Evolutionary conservation across 2,329 filamentous ascomycete species (phyloP).

Genomic region (Colletotrichum chrysophilum): DNA sequence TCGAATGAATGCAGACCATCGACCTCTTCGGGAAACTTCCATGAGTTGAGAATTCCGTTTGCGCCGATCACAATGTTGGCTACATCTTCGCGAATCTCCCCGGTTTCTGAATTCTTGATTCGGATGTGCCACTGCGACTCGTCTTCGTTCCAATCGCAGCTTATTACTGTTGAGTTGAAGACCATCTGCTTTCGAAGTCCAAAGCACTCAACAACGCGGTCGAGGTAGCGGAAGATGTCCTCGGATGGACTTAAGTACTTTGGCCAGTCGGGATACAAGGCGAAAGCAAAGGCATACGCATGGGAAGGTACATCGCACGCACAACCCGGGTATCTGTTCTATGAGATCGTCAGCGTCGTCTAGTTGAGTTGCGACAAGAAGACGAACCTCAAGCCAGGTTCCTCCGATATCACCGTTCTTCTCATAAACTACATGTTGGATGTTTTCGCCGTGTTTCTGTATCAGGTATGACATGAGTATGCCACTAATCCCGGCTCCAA

Average conservation of each 20-base stretch:
- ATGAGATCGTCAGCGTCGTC: not conserved
- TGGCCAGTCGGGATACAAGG: not conserved
- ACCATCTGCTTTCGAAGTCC: not conserved
- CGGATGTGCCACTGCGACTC: not conserved
- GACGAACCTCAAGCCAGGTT: not conserved
- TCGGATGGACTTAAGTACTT: not conserved
- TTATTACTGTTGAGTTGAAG: not conserved
- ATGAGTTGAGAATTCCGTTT: not conserved
- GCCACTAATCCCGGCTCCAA: not conserved
- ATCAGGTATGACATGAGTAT: not conserved
- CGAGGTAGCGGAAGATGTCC: not conserved
- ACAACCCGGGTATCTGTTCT: not conserved
- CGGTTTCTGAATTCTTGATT: not conserved
- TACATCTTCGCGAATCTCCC: not conserved
- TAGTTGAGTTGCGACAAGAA: fast-evolving
- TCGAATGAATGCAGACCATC: not conserved
- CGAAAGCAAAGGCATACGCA: not conserved
- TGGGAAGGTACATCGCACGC: not conserved
- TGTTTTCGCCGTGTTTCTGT: not conserved
- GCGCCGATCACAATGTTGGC: not conserved
- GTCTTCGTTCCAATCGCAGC: not conserved
- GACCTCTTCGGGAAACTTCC: not conserved
- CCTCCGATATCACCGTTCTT: not conserved
- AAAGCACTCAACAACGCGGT: not conserved
- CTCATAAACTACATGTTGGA: not conserved